Evolutionary conservation across 2,329 filamentous ascomycete genomes (phyloP).

Genomic region (Calonectria leucothoes): DNA sequence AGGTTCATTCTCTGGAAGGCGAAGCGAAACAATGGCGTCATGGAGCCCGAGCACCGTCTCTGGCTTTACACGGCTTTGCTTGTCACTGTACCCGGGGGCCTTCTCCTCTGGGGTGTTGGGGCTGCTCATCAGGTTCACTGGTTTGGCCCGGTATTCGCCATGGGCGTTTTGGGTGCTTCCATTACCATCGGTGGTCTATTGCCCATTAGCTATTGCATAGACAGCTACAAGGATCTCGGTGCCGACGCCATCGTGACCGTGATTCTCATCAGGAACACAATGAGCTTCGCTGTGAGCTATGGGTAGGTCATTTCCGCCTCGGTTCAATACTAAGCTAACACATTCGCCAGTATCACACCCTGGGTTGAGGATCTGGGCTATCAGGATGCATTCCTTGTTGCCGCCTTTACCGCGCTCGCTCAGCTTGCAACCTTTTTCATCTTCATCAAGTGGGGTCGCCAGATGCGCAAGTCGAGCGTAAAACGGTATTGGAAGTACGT

Average conservation of each 20-base stretch:
- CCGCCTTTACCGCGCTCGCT: not conserved
- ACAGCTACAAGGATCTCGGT: constrained; percentile 51
- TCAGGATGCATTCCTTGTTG: constrained; percentile 22
- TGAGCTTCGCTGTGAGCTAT: constrained; percentile 46
- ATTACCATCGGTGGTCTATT: constrained; percentile 48
- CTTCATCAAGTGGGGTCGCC: not conserved
- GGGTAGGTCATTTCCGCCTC: constrained; percentile 14
- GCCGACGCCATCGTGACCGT: constrained; percentile 50
- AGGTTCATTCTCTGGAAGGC: constrained; percentile 49
- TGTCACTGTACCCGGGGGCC: constrained; percentile 34
- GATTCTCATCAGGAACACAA: constrained; percentile 51
- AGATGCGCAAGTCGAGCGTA: not conserved
- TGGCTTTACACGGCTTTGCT: constrained; percentile 49
- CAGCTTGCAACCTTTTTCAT: not conserved
- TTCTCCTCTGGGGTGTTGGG: constrained; percentile 46
- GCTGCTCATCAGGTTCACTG: constrained; percentile 51
- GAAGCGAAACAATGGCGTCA: constrained; percentile 52
- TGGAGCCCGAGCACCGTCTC: constrained; percentile 52
- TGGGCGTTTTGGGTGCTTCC: constrained; percentile 46
- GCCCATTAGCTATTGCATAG: constrained; percentile 50
- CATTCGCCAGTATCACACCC: constrained; percentile 9
- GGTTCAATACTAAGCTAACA: not conserved
- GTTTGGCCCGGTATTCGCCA: constrained; percentile 53
- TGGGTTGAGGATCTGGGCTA: constrained; percentile 21
- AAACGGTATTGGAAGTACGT: not conserved